Evolutionary conservation across 1,139 yeast genomes (phyloP), one percentile per base, ranked within the genome.

Genomic region (Hemisphaericaspora subhashii): DNA sequence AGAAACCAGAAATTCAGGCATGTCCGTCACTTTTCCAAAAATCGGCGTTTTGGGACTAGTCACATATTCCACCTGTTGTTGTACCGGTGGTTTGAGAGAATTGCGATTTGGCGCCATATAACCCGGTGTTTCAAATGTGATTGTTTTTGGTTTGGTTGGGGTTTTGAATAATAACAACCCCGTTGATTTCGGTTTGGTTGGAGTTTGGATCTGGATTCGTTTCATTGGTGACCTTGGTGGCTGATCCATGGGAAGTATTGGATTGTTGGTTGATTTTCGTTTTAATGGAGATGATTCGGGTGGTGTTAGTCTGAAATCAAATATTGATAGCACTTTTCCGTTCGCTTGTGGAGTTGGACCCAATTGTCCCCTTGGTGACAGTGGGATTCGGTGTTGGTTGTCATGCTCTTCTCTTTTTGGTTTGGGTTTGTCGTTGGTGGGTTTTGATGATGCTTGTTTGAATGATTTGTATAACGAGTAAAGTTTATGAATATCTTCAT

Each of bases 311-410:
- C 58, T 56, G 31, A 75, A 62, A 46, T 83, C 89, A 51, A 84
- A 81, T 10, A 84, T 68, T 9, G 89, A 81, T 32, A 83, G 53
- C 0, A 83, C 86, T 30, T 80, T 72, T 0, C 92, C 92, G 43
- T 81, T 72, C 8, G 84, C 71, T 47, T 83, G 90, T 0, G 92
- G 92, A 0, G 92, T 84, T 0, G 92, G 92, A 0, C 90, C 90
- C 13, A 83, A 55, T 45, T 78, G 83, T 1, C 41, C 44, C 12
- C 21, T 28, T 2, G 46, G 40, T 3, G 31, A 31, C 28, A n/a
- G 28, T 16, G 35, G 35, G 17, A 12, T 2, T 50, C 31, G 7
- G 36, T 26, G 8, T 35, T 37, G 17, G 22, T 25, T n/a, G 18
- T 41, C 41, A 6, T 50, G 41, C 1, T 48, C 44, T 12, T 38